Conservation (phyloP, 2,329 filamentous ascomycete genomes). For the Colletotrichum sp. region DNA sequence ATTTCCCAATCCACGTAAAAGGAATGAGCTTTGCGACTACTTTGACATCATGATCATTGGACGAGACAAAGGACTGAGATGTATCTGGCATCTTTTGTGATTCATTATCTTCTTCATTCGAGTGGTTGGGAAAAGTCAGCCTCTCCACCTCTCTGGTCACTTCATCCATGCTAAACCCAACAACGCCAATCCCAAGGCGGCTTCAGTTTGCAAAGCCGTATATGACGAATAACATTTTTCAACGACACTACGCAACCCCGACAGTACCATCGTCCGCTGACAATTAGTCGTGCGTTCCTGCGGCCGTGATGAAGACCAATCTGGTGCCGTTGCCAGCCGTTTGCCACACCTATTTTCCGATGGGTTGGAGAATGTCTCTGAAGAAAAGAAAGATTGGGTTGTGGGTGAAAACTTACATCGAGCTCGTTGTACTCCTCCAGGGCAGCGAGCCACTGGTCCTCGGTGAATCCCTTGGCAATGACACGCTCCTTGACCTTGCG, state of each 20-base stretch:
- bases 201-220: not conserved
- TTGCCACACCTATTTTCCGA: conserved; percentile 72
- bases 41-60: not conserved
- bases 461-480: conserved; percentile 94
- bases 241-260: not conserved
- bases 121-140: not conserved
- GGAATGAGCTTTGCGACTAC: not conserved
- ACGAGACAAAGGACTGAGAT: not conserved
- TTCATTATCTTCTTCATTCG: not conserved
- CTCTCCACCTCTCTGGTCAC: not conserved
- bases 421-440: conserved; percentile 88
- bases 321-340: conserved; percentile 73
- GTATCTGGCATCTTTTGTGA: not conserved
- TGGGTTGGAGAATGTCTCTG: conserved; percentile 38
- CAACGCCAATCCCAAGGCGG: not conserved
- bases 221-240: not conserved
- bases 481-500: conserved; percentile 89
- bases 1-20: not conserved
- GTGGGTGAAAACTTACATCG: conserved; percentile 71
- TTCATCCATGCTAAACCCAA: not conserved
- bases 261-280: not conserved
- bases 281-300: conserved; percentile 7
- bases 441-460: conserved; percentile 86
- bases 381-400: not conserved
- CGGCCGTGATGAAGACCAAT: conserved; percentile 69